These are phyloP conservation scores for Alternaria sp. DNA, from an alignment of 2,329 filamentous ascomycete species.

Conservation along the genomic window DNA sequence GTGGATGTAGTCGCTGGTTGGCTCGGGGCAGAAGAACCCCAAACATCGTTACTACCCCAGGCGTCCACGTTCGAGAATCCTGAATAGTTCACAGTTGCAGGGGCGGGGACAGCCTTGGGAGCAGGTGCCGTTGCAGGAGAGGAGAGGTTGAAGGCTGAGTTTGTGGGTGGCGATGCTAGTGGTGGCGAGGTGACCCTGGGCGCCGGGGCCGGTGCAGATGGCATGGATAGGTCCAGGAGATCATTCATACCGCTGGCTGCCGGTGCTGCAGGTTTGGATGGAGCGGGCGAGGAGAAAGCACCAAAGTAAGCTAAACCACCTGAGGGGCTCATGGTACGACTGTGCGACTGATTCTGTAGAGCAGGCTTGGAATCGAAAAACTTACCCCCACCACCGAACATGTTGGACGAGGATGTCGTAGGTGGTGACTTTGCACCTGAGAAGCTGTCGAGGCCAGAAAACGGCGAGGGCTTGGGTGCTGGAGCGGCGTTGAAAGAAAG, in stretches of 20 bases:
- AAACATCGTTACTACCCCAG: conserved; percentile 85
- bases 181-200: conserved; percentile 39
- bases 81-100: conserved; percentile 51
- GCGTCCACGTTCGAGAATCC: conserved; percentile 70
- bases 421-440: conserved; percentile 51
- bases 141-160: conserved; percentile 74
- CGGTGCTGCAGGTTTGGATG: conserved; percentile 57
- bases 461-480: conserved; percentile 67
- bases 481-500: conserved; percentile 65
- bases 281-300: conserved; percentile 67
- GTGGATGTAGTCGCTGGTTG: conserved; percentile 51
- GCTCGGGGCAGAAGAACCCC: conserved; percentile 72
- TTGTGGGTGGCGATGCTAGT: conserved; percentile 54
- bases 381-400: conserved; percentile 72
- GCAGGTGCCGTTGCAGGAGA: conserved; percentile 48
- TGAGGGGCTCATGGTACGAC: conserved; percentile 62
- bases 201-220: conserved; percentile 44
- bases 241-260: conserved; percentile 71
- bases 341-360: conserved; percentile 53
- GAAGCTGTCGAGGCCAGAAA: conserved; percentile 68
- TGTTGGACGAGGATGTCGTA: conserved; percentile 59
- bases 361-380: conserved; percentile 80
- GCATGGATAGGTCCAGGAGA: conserved; percentile 75
- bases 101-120: conserved; percentile 41
- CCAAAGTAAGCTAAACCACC: conserved; percentile 69